Conservation (phyloP, 108 stramenopile genomes). For the Epithemia pelagica region DNA sequence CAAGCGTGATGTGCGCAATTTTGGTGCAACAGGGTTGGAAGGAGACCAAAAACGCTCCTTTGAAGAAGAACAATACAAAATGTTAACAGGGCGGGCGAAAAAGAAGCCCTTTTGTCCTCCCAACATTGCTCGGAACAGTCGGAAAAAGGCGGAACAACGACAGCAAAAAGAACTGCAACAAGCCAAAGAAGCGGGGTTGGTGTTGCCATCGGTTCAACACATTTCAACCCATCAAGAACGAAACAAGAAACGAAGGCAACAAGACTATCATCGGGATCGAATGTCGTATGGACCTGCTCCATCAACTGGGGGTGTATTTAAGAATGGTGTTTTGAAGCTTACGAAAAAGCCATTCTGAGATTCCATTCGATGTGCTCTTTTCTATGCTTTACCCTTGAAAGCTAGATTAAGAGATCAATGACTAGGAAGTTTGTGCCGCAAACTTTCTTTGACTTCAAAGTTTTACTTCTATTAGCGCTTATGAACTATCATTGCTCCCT, state of each 20-base stretch:
- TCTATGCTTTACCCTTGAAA: too few species aligned
- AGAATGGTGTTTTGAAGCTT: neutral
- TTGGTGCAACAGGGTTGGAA: slow-evolving; percentile 67
- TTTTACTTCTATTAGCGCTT: too few species aligned
- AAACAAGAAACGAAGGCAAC: neutral
- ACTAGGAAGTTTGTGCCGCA: too few species aligned
- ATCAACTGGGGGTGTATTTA: neutral
- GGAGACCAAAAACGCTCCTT: slow-evolving; percentile 54
- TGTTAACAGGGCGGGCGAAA: slow-evolving; percentile 42
- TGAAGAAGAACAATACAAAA: slow-evolving; percentile 58
- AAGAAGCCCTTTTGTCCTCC: slow-evolving; percentile 65
- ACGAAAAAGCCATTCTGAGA: neutral
- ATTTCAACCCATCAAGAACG: neutral
- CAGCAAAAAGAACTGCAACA: slow-evolving; percentile 44
- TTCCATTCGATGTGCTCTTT: too few species aligned
- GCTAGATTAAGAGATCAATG: too few species aligned
- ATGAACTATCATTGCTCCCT: too few species aligned
- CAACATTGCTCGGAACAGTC: slow-evolving; percentile 61
- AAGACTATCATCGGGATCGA: neutral
- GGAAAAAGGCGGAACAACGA: slow-evolving; percentile 58
- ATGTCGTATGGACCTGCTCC: neutral
- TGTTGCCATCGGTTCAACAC: slow-evolving; percentile 27
- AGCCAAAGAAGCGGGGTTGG: slow-evolving; percentile 65
- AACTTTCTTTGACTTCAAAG: too few species aligned
- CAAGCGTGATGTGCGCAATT: slow-evolving; percentile 58